A percentile compares a stretch with the other conserved stretches of the same genome.
Evolutionary conservation across 148 eudicot species (phyloP).

Genomic region (Limonium bicolor): DNA sequence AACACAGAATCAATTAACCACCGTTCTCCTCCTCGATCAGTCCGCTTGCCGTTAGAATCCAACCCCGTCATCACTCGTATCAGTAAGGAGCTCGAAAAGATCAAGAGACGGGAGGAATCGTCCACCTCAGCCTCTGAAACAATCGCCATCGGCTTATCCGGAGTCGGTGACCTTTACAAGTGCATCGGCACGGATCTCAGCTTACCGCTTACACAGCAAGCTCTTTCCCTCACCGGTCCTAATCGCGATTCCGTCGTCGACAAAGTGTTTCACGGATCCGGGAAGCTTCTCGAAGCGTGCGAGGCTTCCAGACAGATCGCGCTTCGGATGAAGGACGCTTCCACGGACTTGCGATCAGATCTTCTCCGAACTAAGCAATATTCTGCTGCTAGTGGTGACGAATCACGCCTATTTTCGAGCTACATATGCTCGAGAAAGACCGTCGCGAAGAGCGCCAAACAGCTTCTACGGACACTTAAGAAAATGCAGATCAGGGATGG

Average conservation of each 20-base stretch:
- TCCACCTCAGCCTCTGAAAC: conserved; percentile 15
- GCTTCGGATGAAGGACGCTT: conserved; percentile 19
- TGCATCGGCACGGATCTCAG: conserved; percentile 18
- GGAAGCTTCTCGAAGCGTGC: conserved; percentile 34
- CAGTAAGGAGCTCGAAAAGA: conserved; percentile 30
- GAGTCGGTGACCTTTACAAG: conserved; percentile 16
- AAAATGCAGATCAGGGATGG: conserved; percentile 28
- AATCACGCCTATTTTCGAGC: conserved; percentile 10
- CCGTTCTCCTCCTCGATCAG: conserved; percentile 33
- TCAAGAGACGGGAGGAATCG: conserved; percentile 15
- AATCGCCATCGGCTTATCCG: conserved; percentile 20
- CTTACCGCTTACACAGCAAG: conserved; percentile 28
- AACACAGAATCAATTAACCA: too few species aligned
- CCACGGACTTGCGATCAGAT: conserved; percentile 19
- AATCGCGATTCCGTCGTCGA: conserved; percentile 10
- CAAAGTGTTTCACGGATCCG: conserved; percentile 21
- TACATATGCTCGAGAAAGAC: conserved; percentile 22
- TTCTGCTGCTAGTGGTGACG: conserved; percentile 3
- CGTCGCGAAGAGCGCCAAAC: conserved; percentile 19
- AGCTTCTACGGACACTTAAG: conserved; percentile 13
- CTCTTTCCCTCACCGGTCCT: conserved; percentile 15
- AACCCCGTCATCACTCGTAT: conserved; percentile 27
- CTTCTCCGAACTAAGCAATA: conserved; percentile 26
- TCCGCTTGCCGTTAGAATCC: conserved; percentile 42
- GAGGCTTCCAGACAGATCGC: conserved; percentile 17